Evolutionary conservation across 2,329 filamentous ascomycete genomes (phyloP).

Genomic region (Endoconidiophora laricicola): DNA sequence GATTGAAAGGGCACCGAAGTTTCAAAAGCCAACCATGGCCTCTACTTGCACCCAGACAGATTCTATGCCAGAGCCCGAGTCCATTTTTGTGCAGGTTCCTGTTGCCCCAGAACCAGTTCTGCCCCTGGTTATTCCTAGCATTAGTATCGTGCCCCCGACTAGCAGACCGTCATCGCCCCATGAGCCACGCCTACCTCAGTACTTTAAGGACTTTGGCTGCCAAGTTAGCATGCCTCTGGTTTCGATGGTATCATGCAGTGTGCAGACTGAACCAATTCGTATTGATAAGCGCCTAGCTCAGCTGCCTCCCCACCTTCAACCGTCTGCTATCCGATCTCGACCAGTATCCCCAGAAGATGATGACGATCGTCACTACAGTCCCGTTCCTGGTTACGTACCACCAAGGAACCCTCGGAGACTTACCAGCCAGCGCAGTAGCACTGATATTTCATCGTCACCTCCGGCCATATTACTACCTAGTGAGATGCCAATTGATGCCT

Average conservation of each 20-base stretch:
- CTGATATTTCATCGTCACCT: slow-evolving; percentile 36
- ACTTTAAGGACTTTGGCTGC: slow-evolving; percentile 65
- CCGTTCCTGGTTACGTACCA: slow-evolving; percentile 36
- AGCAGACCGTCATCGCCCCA: slow-evolving; percentile 69
- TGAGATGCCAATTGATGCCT: slow-evolving; percentile 42
- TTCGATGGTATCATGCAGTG: slow-evolving; percentile 20
- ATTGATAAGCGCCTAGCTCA: slow-evolving; percentile 62
- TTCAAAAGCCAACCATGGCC: slow-evolving; percentile 26
- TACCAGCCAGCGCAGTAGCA: slow-evolving; percentile 27
- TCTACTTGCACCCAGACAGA: slow-evolving; percentile 48
- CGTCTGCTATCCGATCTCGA: slow-evolving; percentile 52
- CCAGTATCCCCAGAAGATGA: slow-evolving; percentile 35
- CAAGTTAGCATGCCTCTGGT: slow-evolving; percentile 42
- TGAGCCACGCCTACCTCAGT: slow-evolving; percentile 58
- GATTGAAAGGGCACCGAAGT: slow-evolving; percentile 14
- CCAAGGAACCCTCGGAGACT: slow-evolving; percentile 45
- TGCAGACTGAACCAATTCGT: slow-evolving; percentile 85
- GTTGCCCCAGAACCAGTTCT: slow-evolving; percentile 11
- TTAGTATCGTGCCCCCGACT: slow-evolving; percentile 76
- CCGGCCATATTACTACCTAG: slow-evolving; percentile 18
- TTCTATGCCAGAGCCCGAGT: slow-evolving; percentile 17
- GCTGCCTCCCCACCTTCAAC: slow-evolving; percentile 62
- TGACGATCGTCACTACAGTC: slow-evolving; percentile 29
- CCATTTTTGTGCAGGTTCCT: slow-evolving; percentile 19
- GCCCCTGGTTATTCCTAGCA: slow-evolving; percentile 56